Evolutionary conservation across 2,329 filamentous ascomycete genomes (phyloP).

Genomic region (Fusarium falciforme): DNA sequence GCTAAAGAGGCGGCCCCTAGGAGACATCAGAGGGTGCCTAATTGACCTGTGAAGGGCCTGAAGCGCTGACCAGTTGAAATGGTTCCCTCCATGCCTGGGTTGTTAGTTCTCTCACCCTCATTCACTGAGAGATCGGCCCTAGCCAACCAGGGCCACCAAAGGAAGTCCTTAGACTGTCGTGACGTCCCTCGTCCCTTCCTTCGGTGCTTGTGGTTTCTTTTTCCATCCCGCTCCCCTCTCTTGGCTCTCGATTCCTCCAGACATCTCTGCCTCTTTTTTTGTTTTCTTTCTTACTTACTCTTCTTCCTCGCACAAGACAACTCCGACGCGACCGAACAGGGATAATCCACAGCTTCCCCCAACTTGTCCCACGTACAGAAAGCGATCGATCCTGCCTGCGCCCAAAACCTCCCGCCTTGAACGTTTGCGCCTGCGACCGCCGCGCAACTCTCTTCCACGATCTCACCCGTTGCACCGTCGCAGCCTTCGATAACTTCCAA

Average conservation of each 20-base stretch:
- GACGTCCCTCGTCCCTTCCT: constrained; percentile 33
- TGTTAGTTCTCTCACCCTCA: neutral
- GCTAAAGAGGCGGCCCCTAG: constrained; percentile 5
- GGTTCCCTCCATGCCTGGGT: neutral
- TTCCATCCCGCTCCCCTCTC: constrained; percentile 28
- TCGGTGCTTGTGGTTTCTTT: constrained; percentile 37
- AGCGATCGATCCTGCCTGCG: constrained; percentile 11
- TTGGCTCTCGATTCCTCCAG: constrained; percentile 20
- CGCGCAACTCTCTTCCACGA: constrained; percentile 7
- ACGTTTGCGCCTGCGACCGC: constrained; percentile 28
- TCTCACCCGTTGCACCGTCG: constrained; percentile 4
- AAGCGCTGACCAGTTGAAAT: neutral
- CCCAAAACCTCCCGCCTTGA: constrained; percentile 11
- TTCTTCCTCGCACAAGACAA: constrained; percentile 1
- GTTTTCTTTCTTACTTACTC: constrained; percentile 7
- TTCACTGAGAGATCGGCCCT: constrained; percentile 5
- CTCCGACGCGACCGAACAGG: constrained; percentile 13
- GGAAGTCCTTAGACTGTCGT: constrained; percentile 20
- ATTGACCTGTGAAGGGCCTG: constrained; percentile 15
- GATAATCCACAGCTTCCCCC: constrained; percentile 12
- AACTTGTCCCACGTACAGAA: constrained; percentile 19
- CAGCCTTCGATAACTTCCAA: constrained; percentile 15
- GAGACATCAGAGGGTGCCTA: constrained; percentile 20
- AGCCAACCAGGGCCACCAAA: constrained; percentile 26
- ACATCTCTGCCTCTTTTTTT: constrained; percentile 1